Base-by-base conservation (phyloP, 345 rosid species). In the Hevea brasiliensis region DNA sequence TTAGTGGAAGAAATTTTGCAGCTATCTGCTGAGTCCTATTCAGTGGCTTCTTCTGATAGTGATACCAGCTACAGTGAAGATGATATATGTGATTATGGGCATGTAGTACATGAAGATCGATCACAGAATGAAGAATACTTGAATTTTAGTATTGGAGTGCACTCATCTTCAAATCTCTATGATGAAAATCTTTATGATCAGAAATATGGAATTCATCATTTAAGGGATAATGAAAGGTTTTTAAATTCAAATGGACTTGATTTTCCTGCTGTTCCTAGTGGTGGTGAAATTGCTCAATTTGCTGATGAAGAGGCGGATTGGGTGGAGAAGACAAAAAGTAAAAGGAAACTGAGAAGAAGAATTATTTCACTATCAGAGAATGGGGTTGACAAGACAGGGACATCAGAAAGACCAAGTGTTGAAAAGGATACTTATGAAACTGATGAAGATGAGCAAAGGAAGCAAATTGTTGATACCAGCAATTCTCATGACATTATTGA, bases 1-100 rank as follows among this genome's bases (percentile, higher is more conserved):
- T 85, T 95, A 55, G 99, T 91, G 75, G 97, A 91, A 80, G 99
- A 95, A 88, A 87, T 89, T 73, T 77, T 95, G 84, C 99, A 91
- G 88, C 88, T 92, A 61, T 87, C 99, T 84, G 98, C 90, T 7
- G 93, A 88, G 59, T 91, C 99, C 72, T 90, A 76, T 83, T 93
- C 98, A 13, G 81, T 87, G 67, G 88, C 82, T 65, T 91, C 97
- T 24, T 89, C 96, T 76, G 92, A 95, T 79, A 90, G 94, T 77
- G 67, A 83, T 62, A 88, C 92, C 64, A 92, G 96, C 82, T 83
- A 88, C 76, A 87, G 94, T 80, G 98, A 89, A 72, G 91, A 87
- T 79, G 90, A 89, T 61, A 48, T 79, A 61, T 50, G 76, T 78
- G 83, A 88, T 45, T 77, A 71, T 82, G 90, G 81, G 67, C 72